phyloP scores from a whole-genome alignment of 2,329 filamentous ascomycete genomes.

The Alternaria metachromatica region DNA sequence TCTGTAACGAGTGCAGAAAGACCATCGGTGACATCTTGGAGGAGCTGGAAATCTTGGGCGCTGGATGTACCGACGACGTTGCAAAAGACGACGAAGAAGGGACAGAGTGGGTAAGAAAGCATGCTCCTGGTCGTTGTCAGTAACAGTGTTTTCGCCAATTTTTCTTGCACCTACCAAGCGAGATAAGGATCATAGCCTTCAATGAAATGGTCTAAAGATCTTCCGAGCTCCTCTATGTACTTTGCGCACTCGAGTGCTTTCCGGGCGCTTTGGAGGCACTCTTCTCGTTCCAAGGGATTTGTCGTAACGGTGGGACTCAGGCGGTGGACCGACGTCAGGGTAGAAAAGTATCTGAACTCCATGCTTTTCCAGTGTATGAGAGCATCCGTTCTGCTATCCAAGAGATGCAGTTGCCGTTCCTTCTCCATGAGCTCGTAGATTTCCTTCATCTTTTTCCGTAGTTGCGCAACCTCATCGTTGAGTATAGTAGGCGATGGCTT shows the following conservation, averaged over 20 bases:
- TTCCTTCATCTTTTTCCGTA: conserved; percentile 31
- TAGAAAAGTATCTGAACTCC: conserved; percentile 45
- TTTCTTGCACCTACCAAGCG: conserved; percentile 27
- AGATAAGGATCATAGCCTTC: conserved; percentile 41
- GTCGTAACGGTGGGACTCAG: conserved; percentile 40
- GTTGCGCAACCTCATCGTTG: conserved; percentile 27
- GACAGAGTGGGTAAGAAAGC: conserved; percentile 43
- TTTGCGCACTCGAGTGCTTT: conserved; percentile 39
- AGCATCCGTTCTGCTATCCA: conserved; percentile 28
- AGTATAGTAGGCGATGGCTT: conserved; percentile 19
- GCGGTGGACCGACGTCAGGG: conserved; percentile 40
- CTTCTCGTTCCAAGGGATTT: conserved; percentile 35
- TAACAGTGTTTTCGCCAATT: neutral
- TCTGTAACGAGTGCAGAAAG: conserved; percentile 37
- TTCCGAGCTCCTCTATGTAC: conserved; percentile 31
- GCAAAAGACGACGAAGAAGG: conserved; percentile 47
- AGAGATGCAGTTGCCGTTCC: conserved; percentile 23
- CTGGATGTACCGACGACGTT: conserved; percentile 47
- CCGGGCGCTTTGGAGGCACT: conserved; percentile 41
- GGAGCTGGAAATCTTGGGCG: conserved; percentile 36
- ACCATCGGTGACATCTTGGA: conserved; percentile 37
- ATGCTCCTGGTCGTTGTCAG: conserved; percentile 36
- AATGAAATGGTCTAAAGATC: conserved; percentile 34
- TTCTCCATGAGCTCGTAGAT: conserved; percentile 31
- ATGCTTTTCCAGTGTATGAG: conserved; percentile 41